A percentile compares a stretch with the other conserved stretches of the same genome.
phyloP scores from a whole-genome alignment of 208 protist species.

The Leishmania turanica region DNA sequence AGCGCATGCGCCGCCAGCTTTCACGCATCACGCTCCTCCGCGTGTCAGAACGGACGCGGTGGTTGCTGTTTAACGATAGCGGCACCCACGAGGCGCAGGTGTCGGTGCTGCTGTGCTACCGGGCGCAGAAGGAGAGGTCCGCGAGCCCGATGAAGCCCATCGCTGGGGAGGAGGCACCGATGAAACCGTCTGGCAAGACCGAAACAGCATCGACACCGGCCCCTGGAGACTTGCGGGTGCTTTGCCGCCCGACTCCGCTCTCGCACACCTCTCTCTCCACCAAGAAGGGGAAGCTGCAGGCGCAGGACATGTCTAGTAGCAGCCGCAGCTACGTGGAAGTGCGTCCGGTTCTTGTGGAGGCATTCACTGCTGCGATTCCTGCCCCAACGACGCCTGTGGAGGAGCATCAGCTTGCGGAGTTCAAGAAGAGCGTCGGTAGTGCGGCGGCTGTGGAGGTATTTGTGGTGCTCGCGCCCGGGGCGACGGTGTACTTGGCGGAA shows the following conservation, averaged over 20 bases:
- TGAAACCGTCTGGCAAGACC: constrained; percentile 7
- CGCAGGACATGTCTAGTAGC: constrained; percentile 15
- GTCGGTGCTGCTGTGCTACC: constrained; percentile 33
- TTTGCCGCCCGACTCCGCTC: constrained; percentile 34
- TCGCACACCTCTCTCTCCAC: constrained; percentile 5
- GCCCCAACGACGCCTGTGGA: constrained; percentile 9
- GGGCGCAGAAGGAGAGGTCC: background rate
- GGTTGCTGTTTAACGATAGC: constrained; percentile 70
- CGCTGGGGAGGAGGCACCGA: background rate
- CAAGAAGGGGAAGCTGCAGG: constrained; percentile 19
- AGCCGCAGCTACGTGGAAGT: constrained; percentile 36
- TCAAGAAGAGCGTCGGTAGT: constrained; percentile 5
- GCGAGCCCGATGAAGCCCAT: background rate
- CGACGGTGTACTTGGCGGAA: constrained; percentile 32
- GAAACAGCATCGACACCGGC: background rate
- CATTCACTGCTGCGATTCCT: constrained; percentile 11
- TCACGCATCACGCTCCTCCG: constrained; percentile 25
- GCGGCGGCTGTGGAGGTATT: constrained; percentile 24
- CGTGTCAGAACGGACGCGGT: constrained; percentile 37
- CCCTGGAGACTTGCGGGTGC: constrained; percentile 20
- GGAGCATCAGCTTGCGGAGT: constrained; percentile 8
- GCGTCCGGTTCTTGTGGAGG: constrained; percentile 1
- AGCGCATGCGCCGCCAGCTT: constrained; percentile 26
- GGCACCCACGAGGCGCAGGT: constrained; percentile 54
- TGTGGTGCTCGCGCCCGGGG: constrained; percentile 42